Conservation (phyloP, 306 rosid species). For the Quercus glauca region DNA sequence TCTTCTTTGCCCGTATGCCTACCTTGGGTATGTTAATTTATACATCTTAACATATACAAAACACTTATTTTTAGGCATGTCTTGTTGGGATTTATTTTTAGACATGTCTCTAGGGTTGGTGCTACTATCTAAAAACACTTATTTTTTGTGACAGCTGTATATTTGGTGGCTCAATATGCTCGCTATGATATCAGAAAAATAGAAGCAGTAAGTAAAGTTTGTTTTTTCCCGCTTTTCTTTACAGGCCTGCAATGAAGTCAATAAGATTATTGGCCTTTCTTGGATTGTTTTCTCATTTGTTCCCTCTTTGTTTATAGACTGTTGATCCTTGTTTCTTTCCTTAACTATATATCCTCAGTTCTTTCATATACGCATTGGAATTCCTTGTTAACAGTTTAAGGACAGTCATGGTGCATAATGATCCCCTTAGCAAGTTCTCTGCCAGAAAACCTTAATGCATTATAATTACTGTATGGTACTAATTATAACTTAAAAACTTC, state of each 20-base stretch:
- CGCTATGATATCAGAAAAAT: conserved; percentile 78
- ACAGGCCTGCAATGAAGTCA: conserved; percentile 1
- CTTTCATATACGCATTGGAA: background rate
- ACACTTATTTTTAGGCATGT: no score
- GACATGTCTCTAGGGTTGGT: background rate
- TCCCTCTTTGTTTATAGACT: background rate
- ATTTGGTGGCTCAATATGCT: conserved; percentile 90
- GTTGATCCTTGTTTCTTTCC: background rate
- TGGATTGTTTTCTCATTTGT: background rate
- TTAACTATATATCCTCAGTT: background rate
- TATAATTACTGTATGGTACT: background rate
- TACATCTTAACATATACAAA: background rate
- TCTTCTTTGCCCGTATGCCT: conserved; percentile 85
- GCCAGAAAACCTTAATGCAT: background rate
- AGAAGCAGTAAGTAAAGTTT: conserved; percentile 55
- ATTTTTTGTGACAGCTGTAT: conserved; percentile 63
- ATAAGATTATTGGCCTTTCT: background rate
- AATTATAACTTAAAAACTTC: background rate
- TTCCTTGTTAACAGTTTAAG: background rate
- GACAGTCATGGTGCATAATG: background rate
- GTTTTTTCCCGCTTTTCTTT: background rate
- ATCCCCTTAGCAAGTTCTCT: background rate
- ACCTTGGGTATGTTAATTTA: conserved; percentile 60
- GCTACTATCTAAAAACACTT: conserved; percentile 18
- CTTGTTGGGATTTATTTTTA: background rate